A percentile compares a stretch with the other conserved stretches of the same genome.
phyloP scores from a whole-genome alignment of 768 basidiomycete genomes.

The Austroboletus eburneus region DNA sequence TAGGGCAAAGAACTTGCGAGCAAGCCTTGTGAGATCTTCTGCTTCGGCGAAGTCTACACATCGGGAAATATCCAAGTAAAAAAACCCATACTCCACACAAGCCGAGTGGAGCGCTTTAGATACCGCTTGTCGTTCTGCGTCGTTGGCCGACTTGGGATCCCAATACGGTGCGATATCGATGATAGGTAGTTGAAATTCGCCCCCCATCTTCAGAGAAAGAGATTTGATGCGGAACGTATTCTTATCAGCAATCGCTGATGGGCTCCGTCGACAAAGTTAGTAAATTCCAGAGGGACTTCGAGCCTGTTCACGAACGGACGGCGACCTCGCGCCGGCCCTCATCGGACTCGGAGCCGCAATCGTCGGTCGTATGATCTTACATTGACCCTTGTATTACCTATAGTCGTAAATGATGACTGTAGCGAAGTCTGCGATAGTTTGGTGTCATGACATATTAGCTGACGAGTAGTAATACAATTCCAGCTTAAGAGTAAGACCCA shows the following conservation, averaged over 20 bases:
- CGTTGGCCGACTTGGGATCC: conserved; percentile 26
- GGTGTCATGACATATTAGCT: conserved; percentile 14
- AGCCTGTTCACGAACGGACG: too few species aligned
- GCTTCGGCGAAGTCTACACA: conserved; percentile 56
- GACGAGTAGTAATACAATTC: conserved; percentile 21
- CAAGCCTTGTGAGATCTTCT: conserved; percentile 60
- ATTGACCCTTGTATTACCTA: too few species aligned
- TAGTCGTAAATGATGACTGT: neutral
- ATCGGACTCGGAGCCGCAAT: too few species aligned
- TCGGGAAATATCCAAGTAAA: conserved; percentile 73
- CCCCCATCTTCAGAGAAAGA: conserved; percentile 10
- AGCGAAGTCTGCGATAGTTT: neutral
- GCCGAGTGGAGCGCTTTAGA: conserved; percentile 65
- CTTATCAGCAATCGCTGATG: neutral
- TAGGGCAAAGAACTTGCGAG: conserved; percentile 65
- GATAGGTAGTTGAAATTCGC: conserved; percentile 49
- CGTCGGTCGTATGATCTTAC: too few species aligned
- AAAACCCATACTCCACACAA: conserved; percentile 81
- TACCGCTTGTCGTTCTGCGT: conserved; percentile 38
- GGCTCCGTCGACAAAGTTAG: conserved; percentile 4
- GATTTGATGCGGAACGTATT: neutral
- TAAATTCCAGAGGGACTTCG: too few species aligned
- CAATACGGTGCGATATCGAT: conserved; percentile 71
- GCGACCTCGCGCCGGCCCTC: too few species aligned
- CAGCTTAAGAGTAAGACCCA: conserved; percentile 23